Percentiles rank a stretch among this genome's conserved stretches.
Conservation (phyloP, 805 yeast genomes). For the Pichia californica region DNA sequence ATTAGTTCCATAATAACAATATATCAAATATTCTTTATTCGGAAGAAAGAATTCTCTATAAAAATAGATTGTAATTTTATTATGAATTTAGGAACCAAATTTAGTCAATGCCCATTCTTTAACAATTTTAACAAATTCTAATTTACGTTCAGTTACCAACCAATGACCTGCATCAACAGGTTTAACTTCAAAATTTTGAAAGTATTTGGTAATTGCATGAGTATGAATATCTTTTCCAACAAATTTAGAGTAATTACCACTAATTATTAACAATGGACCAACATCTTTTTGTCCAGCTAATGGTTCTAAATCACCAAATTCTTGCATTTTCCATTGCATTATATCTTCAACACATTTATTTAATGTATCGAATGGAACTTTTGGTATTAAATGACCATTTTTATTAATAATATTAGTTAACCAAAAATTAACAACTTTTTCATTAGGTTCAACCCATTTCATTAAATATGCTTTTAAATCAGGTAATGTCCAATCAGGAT, state of each 20-base stretch:
- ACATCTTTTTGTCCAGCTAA: constrained; percentile 38
- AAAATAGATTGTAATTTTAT: no score
- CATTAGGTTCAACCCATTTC: constrained; percentile 51
- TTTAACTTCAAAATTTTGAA: constrained; percentile 60
- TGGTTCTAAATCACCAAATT: constrained; percentile 21
- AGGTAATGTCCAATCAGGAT: constrained; percentile 38
- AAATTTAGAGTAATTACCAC: constrained; percentile 60
- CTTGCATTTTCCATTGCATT: constrained; percentile 43
- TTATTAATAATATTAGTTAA: constrained; percentile 52
- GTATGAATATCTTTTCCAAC: constrained; percentile 20
- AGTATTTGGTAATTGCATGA: constrained; percentile 26
- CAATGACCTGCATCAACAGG: constrained; percentile 86
- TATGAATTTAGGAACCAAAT: not conserved
- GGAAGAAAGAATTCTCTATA: no score
- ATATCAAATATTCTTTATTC: no score
- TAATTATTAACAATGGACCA: constrained; percentile 68
- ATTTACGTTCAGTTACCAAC: constrained; percentile 79
- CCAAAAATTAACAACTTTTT: constrained; percentile 63
- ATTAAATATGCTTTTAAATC: constrained; percentile 48
- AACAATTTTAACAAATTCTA: constrained; percentile 57
- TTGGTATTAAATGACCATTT: constrained; percentile 17
- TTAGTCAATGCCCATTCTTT: constrained; percentile 36
- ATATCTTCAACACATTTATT: constrained; percentile 56
- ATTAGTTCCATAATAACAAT: no score
- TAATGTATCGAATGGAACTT: constrained; percentile 63